Conservation (phyloP, 371 early-diverging fungal genomes). For the Mucor sp. region DNA sequence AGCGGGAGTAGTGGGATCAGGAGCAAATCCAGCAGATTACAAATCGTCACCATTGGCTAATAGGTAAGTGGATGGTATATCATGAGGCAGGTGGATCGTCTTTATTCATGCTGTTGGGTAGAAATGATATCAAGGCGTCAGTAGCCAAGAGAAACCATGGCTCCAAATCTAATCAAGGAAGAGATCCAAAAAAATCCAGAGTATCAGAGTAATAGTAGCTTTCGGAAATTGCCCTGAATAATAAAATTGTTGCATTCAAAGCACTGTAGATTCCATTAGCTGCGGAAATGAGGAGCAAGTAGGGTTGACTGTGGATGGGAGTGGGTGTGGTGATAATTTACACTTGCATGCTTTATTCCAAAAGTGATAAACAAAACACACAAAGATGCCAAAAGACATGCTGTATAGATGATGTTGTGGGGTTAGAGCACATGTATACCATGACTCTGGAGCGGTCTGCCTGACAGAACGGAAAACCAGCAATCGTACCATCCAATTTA, state of each 20-base stretch:
- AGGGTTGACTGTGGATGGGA: no score
- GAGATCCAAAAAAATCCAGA: background rate
- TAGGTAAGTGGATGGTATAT: constrained; percentile 10
- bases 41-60: constrained; percentile 20
- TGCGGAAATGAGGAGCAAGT: no score
- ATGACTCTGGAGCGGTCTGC: background rate
- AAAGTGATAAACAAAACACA: no score
- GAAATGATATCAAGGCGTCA: background rate
- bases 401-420: background rate
- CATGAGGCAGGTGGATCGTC: no score
- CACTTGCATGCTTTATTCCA: no score
- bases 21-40: constrained; percentile 5
- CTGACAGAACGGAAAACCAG: background rate
- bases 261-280: no score
- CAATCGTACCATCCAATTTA: background rate
- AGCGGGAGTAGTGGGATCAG: background rate
- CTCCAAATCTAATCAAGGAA: background rate
- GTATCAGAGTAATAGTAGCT: background rate
- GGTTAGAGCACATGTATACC: background rate
- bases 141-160: background rate
- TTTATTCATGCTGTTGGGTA: background rate
- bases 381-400: no score
- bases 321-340: no score
- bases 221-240: background rate
- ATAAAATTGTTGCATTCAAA: background rate